Evolutionary conservation across 495 filamentous ascomycete genomes (phyloP), one percentile per base, ranked within the genome.

Genomic region (Alectoria sarmentosa): DNA sequence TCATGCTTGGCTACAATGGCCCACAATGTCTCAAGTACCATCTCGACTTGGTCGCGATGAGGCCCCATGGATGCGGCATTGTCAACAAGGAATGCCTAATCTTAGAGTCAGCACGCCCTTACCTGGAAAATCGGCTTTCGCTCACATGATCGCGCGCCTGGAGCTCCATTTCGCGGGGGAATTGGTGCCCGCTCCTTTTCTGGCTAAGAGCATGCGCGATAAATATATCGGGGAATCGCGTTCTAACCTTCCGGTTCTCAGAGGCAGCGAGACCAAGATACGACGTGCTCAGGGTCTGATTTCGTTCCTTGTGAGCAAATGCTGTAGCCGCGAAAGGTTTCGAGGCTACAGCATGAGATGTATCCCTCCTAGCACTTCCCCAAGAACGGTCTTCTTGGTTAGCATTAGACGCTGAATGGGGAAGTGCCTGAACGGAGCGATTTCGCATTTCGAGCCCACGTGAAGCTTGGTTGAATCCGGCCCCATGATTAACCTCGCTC

Each of bases 21-120:
- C 28, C 67, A 64, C 13, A 79, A 64, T 8, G 70, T 67, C 17
- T 62, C 55, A 61, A 77, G 71, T 8, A 72, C 63, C 17, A 70
- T 58, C 21, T 52, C 44, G 2, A 78, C 70, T 2, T 71, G 55
- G 4, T 65, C n/a, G 41, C 71, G 67, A 55, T 78, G 65, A 8
- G 46, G 26, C 10, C 34, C 32, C 76, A 78, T 79, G 26, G 61
- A 67, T 13, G 19, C 61, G 3, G 75, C 72, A 64, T 77, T 73
- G 62, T 78, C 77, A 56, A 78, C 72, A 28, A 78, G 66, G 62
- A 77, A 76, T 23, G 74, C 67, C 68, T 77, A 60, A 41, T 10
- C 13, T 28, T 56, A 36, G 54, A 32, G 28, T 32, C 17, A 32
- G 54, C 54, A 56, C 28, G 34, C 28, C 26, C 26, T 32, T 6